Evolutionary conservation across 2,329 filamentous ascomycete species (phyloP).

Genomic region (Penicillium palitans): DNA sequence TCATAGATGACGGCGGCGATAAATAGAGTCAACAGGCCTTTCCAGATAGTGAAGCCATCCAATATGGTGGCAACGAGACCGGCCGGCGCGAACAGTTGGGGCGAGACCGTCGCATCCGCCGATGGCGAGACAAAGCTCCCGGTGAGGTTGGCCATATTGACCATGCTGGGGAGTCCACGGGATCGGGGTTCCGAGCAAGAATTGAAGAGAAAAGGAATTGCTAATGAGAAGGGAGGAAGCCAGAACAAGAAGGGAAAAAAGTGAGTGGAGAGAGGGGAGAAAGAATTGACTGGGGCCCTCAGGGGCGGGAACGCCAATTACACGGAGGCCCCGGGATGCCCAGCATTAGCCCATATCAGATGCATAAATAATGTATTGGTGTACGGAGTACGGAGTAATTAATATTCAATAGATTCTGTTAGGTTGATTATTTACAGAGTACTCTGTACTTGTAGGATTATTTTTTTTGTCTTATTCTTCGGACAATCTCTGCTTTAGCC

Average conservation of each 20-base stretch:
- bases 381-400: neutral
- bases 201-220: neutral
- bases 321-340: constrained; percentile 8
- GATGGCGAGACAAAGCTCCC: constrained; percentile 69
- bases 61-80: constrained; percentile 57
- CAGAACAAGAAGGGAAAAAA: constrained; percentile 9
- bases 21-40: constrained; percentile 69
- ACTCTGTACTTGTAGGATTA: too few species aligned
- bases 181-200: neutral
- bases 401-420: neutral
- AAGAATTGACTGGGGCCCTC: constrained; percentile 17
- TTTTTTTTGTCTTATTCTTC: neutral
- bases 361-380: neutral
- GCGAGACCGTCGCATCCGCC: constrained; percentile 61
- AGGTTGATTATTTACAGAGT: neutral
- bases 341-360: neutral
- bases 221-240: constrained; percentile 2
- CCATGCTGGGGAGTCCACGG: constrained; percentile 3
- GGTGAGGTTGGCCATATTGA: constrained; percentile 54
- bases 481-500: neutral
- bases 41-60: constrained; percentile 63
- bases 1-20: constrained; percentile 77
- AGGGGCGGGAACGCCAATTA: constrained; percentile 27
- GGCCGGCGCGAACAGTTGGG: constrained; percentile 50
- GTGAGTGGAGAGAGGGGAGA: constrained; percentile 21